A percentile compares a stretch with the other conserved stretches of the same genome.
Conservation (phyloP, 2,329 filamentous ascomycete species). For the Aspergillus aculeatus region DNA sequence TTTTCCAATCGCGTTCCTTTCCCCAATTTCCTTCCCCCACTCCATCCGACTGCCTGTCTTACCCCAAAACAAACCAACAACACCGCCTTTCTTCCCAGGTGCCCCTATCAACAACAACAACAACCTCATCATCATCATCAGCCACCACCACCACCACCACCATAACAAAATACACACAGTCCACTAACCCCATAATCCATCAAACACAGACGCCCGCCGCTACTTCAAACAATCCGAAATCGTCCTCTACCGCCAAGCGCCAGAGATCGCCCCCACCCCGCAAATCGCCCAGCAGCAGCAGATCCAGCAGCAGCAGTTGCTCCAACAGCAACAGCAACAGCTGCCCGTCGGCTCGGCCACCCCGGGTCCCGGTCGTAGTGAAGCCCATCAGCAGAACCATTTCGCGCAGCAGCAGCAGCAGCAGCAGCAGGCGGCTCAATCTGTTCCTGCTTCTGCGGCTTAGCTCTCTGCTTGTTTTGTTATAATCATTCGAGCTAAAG, state of each 20-base stretch:
- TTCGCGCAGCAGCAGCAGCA: conserved; percentile 14
- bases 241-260: conserved; percentile 80
- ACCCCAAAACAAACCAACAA: not conserved
- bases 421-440: not conserved
- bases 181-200: not conserved
- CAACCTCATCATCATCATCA: no score
- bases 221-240: conserved; percentile 99
- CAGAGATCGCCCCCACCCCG: conserved; percentile 45
- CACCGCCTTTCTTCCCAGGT: no score
- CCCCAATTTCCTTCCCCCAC: conserved; percentile 3
- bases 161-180: no score
- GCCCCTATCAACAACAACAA: not conserved
- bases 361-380: conserved; percentile 31
- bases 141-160: no score
- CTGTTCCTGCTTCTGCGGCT: not conserved
- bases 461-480: not conserved
- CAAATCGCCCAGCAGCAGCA: conserved; percentile 42
- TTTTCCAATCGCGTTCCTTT: conserved; percentile 15
- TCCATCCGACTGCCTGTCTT: conserved; percentile 8
- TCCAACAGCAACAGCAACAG: conserved; percentile 35
- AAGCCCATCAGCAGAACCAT: conserved; percentile 13
- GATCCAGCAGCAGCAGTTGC: conserved; percentile 40
- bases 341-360: conserved; percentile 39
- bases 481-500: no score
- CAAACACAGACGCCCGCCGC: conserved; percentile 72